Evolutionary conservation across 331 rosid genomes (phyloP).

Genomic region (Telfairia occidentalis): DNA sequence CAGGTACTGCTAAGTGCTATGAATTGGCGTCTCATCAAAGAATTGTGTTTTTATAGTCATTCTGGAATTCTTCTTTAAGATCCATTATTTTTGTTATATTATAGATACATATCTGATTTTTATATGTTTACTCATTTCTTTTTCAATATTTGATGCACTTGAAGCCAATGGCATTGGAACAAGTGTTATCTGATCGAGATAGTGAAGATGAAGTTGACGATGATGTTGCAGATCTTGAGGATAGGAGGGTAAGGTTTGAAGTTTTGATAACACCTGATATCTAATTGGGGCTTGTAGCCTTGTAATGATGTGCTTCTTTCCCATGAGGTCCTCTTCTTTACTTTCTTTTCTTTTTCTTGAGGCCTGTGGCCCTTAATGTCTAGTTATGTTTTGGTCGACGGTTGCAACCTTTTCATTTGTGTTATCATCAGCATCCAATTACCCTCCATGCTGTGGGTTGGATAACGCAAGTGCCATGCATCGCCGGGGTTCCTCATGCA

Average conservation of each 20-base stretch:
- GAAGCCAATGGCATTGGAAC: constrained; percentile 68
- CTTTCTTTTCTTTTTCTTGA: neutral
- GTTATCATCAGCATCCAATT: neutral
- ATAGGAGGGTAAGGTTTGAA: constrained; percentile 53
- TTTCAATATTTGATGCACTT: constrained; percentile 20
- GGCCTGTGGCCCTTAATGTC: neutral
- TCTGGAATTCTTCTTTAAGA: neutral
- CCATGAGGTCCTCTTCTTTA: neutral
- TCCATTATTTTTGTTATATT: neutral
- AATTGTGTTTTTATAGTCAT: neutral
- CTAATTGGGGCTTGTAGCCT: constrained; percentile 3
- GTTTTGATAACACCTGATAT: neutral
- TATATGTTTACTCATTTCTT: neutral
- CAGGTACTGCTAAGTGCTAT: neutral
- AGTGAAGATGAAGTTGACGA: constrained; percentile 92
- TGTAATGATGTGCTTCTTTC: neutral
- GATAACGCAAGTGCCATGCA: neutral
- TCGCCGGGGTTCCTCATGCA: neutral
- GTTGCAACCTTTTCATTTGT: neutral
- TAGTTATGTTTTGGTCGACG: neutral
- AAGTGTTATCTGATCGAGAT: constrained; percentile 75
- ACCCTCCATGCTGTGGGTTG: neutral
- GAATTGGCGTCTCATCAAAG: neutral
- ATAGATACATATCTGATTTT: neutral
- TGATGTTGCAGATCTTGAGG: constrained; percentile 80